Percentiles rank a stretch among this genome's conserved stretches.
Conservation (phyloP, 2,329 filamentous ascomycete genomes). For the Botryotinia calthae region DNA sequence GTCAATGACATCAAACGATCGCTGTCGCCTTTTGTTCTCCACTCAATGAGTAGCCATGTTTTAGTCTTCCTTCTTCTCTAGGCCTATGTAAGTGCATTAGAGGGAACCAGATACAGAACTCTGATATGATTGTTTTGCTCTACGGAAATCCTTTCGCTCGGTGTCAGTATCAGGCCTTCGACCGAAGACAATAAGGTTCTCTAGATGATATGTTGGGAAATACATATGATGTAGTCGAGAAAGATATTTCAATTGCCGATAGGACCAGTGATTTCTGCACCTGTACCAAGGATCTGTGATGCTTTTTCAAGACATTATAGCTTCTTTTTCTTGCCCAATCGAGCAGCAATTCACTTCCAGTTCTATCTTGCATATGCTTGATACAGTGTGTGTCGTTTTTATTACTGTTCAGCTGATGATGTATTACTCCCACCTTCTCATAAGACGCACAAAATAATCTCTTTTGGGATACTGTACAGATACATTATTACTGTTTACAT, state of each 20-base stretch:
- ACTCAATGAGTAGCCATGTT: background rate
- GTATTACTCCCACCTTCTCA: background rate
- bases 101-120: background rate
- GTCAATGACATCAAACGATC: background rate
- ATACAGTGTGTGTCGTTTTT: background rate
- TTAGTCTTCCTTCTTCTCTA: background rate
- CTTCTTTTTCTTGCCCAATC: background rate
- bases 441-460: background rate
- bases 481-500: no score
- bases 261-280: no score
- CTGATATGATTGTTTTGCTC: background rate
- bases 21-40: background rate
- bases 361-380: background rate
- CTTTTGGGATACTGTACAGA: no score
- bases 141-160: background rate
- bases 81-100: background rate
- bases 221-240: background rate
- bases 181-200: no score
- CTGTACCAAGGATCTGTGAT: no score
- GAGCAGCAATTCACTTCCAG: background rate
- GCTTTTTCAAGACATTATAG: background rate
- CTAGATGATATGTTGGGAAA: background rate
- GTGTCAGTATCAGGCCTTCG: background rate
- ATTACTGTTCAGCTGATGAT: background rate
- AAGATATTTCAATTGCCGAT: no score